Base-by-base conservation (phyloP, 192 early-diverging fungal genomes). In the Chytriomyces confervae region DNA sequence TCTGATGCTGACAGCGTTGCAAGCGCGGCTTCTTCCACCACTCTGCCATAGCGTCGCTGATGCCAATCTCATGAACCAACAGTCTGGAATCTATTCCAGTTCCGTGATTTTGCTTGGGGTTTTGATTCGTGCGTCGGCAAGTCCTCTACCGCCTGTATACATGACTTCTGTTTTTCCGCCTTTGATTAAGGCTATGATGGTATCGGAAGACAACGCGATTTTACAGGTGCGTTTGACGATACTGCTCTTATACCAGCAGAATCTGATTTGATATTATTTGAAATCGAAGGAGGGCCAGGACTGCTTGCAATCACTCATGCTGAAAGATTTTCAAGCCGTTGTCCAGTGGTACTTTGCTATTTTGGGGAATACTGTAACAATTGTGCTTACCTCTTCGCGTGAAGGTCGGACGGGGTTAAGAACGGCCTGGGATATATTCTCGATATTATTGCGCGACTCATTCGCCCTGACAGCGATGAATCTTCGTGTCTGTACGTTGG, bases 231-330 rank as follows among this genome's bases (percentile, higher is more conserved):
- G n/a, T n/a, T n/a, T n/a, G n/a, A n/a, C n/a, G n/a, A n/a, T n/a
- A n/a, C n/a, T n/a, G n/a, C n/a, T n/a, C n/a, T n/a, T n/a, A n/a
- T n/a, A n/a, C n/a, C n/a, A n/a, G n/a, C n/a, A n/a, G n/a, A n/a
- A n/a, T n/a, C n/a, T n/a, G n/a, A n/a, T n/a, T n/a, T n/a, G n/a
- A n/a, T n/a, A n/a, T n/a, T n/a, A n/a, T n/a, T n/a, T n/a, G n/a
- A n/a, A n/a, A n/a, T n/a, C n/a, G n/a, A n/a, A n/a, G 81, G 96
- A 92, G 75, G 94, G 94, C 6, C 92, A 96, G 84, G 87, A 94
- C 47, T 95, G 93, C 45, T 82, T 99, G n/a, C 93, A 91, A 65
- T 87, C 85, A 47, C 87, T 97, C 72, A 86, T 99, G 36, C 84
- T 91, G 62, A 92, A 95, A 65, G 95, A 95, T 79, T 79, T 90